Evolutionary conservation across 352 stramenopile species (phyloP).

Genomic region (Globisporangium emineosum): DNA sequence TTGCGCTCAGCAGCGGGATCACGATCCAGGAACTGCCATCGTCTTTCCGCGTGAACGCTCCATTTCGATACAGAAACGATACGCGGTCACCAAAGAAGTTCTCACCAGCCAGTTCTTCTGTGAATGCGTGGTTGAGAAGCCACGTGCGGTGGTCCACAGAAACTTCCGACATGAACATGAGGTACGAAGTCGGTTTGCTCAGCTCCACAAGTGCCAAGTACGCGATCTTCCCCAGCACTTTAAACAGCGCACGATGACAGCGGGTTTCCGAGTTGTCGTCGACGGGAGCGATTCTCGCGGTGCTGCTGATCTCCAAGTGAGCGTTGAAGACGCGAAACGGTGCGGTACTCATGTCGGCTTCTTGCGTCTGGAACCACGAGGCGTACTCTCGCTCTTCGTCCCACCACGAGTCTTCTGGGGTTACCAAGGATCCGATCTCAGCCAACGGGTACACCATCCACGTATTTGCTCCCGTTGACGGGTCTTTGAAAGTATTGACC

Average conservation of each 20-base stretch:
- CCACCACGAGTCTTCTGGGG: constrained; percentile 24
- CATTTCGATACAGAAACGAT: constrained; percentile 32
- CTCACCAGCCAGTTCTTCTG: constrained; percentile 29
- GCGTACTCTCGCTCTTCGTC: constrained; percentile 30
- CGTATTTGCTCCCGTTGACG: constrained; percentile 23
- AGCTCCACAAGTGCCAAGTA: constrained; percentile 35
- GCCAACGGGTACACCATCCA: constrained; percentile 28
- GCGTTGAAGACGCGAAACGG: constrained; percentile 30
- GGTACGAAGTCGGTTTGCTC: constrained; percentile 34
- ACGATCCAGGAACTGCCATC: constrained; percentile 43
- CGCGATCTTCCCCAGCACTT: constrained; percentile 35
- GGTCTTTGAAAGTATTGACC: constrained; percentile 38
- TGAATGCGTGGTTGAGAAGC: constrained; percentile 30
- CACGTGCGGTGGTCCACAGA: constrained; percentile 28
- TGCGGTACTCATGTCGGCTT: constrained; percentile 17
- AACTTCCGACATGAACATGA: constrained; percentile 49
- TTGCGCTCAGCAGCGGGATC: constrained; percentile 29
- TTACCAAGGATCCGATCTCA: constrained; percentile 15
- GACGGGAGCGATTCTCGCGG: background rate
- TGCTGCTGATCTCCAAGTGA: constrained; percentile 20
- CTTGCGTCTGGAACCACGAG: constrained; percentile 28
- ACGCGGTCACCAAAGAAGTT: constrained; percentile 34
- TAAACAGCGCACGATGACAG: constrained; percentile 46
- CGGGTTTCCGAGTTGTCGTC: constrained; percentile 28
- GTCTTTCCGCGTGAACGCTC: constrained; percentile 32